Conservation (phyloP, 2,329 filamentous ascomycete species). For the Rosellinia necatrix region DNA sequence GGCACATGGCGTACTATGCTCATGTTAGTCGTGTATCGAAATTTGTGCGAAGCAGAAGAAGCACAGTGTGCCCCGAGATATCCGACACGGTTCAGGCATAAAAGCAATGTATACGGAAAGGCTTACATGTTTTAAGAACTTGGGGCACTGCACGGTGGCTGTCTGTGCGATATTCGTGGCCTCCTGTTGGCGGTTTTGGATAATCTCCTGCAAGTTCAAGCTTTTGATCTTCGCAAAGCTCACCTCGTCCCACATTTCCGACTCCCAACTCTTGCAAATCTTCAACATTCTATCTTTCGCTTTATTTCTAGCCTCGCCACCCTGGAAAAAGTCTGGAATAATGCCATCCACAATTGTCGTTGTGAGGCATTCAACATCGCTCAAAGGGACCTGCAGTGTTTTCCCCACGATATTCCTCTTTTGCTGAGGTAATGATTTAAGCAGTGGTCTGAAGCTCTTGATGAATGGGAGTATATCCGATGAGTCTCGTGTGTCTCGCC, state of each 20-base stretch:
- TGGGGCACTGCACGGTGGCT: slow-evolving; percentile 70
- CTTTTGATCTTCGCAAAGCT: slow-evolving; percentile 84
- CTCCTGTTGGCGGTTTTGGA: slow-evolving; percentile 71
- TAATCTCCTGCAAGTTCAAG: slow-evolving; percentile 76
- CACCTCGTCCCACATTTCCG: slow-evolving; percentile 79
- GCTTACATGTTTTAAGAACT: slow-evolving; percentile 87
- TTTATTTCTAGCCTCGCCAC: slow-evolving; percentile 51
- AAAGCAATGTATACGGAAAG: slow-evolving; percentile 3
- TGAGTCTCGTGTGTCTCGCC: slow-evolving; percentile 71
- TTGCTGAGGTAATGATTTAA: slow-evolving; percentile 69
- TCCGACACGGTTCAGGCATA: background rate
- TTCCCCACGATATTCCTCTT: slow-evolving; percentile 71
- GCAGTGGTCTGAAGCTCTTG: slow-evolving; percentile 67
- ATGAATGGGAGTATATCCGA: slow-evolving; percentile 89
- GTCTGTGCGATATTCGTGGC: slow-evolving; percentile 66
- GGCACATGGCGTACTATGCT: slow-evolving; percentile 86
- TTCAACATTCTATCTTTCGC: slow-evolving; percentile 72
- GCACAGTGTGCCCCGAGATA: background rate
- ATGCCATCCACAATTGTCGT: slow-evolving; percentile 65
- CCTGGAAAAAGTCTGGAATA: slow-evolving; percentile 62
- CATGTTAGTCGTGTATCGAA: slow-evolving; percentile 8
- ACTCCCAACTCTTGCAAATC: slow-evolving; percentile 75
- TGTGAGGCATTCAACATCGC: slow-evolving; percentile 84
- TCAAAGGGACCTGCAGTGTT: slow-evolving; percentile 70
- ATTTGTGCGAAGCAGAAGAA: background rate